Evolutionary conservation across 2,329 filamentous ascomycete species (phyloP).

Genomic region (Ploettnerulaceae sp.): DNA sequence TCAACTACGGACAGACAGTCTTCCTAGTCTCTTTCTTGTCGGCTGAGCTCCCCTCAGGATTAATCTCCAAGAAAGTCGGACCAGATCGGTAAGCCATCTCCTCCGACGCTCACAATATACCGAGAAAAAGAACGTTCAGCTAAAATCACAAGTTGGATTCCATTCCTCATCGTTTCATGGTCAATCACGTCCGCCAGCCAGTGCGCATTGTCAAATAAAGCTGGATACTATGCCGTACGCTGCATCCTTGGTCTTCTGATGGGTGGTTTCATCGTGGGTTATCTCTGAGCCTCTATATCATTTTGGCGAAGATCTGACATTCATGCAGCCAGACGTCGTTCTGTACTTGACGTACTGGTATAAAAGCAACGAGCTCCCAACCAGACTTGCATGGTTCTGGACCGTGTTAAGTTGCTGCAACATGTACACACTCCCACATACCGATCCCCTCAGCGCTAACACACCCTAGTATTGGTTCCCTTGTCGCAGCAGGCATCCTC

Average conservation of each 20-base stretch:
- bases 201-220: conserved; percentile 3
- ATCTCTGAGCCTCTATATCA: not conserved
- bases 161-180: conserved; percentile 46
- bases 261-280: conserved; percentile 17
- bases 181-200: conserved; percentile 38
- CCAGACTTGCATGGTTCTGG: conserved; percentile 18
- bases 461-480: conserved; percentile 8
- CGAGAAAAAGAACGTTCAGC: not conserved
- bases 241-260: conserved; percentile 14
- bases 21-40: conserved; percentile 40
- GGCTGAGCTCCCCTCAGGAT: conserved; percentile 56
- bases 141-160: conserved; percentile 38
- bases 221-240: conserved; percentile 12
- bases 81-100: conserved; percentile 34
- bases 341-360: conserved; percentile 20
- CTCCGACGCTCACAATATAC: not conserved
- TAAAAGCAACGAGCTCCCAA: conserved; percentile 18
- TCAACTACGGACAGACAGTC: conserved; percentile 42
- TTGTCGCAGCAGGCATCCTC: conserved; percentile 15
- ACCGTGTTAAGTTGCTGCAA: conserved; percentile 8
- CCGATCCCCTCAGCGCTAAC: not conserved
- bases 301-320: not conserved
- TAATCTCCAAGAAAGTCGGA: conserved; percentile 52
- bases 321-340: conserved; percentile 18
- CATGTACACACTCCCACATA: not conserved